Percentiles rank a stretch among this genome's conserved stretches.
Evolutionary conservation across 2,329 filamentous ascomycete genomes (phyloP).

Genomic region (Fusarium sp.): DNA sequence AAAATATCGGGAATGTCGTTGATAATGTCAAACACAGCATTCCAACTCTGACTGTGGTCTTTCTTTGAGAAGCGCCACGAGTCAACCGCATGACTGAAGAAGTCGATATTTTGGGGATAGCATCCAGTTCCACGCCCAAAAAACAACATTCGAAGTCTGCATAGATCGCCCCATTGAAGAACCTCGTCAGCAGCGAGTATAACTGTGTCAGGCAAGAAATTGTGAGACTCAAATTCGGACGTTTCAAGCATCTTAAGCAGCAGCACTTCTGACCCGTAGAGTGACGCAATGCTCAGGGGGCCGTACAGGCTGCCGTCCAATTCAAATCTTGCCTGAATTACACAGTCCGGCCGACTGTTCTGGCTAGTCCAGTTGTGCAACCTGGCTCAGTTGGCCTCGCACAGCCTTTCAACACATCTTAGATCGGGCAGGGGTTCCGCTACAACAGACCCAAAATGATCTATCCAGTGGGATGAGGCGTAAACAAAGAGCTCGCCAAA

Average conservation of each 20-base stretch:
- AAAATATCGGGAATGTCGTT: not conserved
- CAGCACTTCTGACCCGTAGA: not conserved
- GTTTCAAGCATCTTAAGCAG: not conserved
- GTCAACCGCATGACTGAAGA: not conserved
- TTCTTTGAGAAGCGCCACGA: not conserved
- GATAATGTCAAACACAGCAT: not conserved
- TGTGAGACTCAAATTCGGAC: not conserved
- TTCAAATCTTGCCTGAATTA: not conserved
- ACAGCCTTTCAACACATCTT: not conserved
- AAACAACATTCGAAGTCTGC: not conserved
- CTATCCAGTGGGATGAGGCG: not conserved
- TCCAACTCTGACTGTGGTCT: not conserved
- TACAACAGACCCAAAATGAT: not conserved
- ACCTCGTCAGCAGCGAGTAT: not conserved
- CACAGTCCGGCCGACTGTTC: not conserved
- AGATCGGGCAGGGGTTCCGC: not conserved
- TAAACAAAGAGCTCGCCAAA: not conserved
- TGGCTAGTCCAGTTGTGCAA: not conserved
- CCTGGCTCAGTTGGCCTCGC: not conserved
- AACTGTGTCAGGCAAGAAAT: not conserved
- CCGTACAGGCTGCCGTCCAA: not conserved
- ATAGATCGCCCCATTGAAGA: not conserved
- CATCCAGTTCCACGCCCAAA: not conserved
- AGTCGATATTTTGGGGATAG: not conserved
- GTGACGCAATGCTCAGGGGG: not conserved